A percentile compares a stretch with the other conserved stretches of the same genome.
phyloP scores from a whole-genome alignment of 2,329 filamentous ascomycete species.

The Fusarium praegraminearum region DNA sequence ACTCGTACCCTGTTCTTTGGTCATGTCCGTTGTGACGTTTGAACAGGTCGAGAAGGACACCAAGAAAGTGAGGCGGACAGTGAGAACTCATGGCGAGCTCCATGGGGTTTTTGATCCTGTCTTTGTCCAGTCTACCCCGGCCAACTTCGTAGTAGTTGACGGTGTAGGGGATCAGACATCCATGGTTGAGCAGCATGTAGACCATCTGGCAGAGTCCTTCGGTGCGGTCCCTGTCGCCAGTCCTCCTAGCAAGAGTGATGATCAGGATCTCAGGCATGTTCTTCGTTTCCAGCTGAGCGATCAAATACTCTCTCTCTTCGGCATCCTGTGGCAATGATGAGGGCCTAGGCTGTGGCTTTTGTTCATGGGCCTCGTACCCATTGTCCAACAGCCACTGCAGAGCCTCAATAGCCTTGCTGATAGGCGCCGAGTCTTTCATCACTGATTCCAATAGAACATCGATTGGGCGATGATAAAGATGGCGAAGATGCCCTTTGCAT shows the following conservation, averaged over 20 bases:
- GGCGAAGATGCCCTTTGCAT: not conserved
- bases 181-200: not conserved
- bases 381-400: not conserved
- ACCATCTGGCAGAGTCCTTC: slow-evolving; percentile 13
- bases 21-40: not conserved
- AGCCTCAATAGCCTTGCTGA: not conserved
- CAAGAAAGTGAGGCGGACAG: not conserved
- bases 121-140: no score
- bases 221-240: not conserved
- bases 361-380: not conserved
- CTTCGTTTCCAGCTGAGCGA: fast-evolving
- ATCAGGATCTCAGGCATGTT: not conserved
- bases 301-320: not conserved
- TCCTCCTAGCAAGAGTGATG: fast-evolving
- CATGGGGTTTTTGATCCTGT: no score
- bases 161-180: not conserved
- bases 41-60: not conserved
- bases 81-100: not conserved
- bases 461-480: not conserved
- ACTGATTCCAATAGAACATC: not conserved
- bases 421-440: fast-evolving
- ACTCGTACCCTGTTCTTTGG: fast-evolving
- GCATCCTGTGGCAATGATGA: no score
- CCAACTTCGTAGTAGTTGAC: not conserved
- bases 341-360: not conserved